These are phyloP conservation scores for Starmerella kuoi DNA, from an alignment of 805 yeast species.

Conservation along the genomic window DNA sequence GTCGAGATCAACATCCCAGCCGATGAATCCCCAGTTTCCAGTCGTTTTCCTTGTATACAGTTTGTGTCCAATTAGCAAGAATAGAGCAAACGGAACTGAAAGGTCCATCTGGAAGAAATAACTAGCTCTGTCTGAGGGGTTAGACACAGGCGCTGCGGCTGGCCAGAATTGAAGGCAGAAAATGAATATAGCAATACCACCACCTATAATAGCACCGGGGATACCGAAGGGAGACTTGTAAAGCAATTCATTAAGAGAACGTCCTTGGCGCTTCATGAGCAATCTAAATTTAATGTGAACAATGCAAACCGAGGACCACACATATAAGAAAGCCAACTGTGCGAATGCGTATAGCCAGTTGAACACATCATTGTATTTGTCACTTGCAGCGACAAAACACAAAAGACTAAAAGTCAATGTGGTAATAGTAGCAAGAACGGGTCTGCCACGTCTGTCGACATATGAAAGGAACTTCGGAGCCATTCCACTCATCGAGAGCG, in stretches of 20 bases:
- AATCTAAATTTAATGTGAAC: constrained; percentile 36
- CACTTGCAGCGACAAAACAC: constrained; percentile 49
- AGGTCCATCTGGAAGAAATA: constrained; percentile 44
- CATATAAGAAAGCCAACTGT: constrained; percentile 17
- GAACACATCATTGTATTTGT: constrained; percentile 22
- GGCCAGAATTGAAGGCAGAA: constrained; percentile 70
- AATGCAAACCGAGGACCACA: constrained; percentile 17
- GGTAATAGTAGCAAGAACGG: constrained; percentile 48
- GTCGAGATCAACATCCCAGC: constrained; percentile 15
- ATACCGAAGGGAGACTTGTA: constrained; percentile 58
- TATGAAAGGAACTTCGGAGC: constrained; percentile 51
- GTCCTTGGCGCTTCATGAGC: constrained; percentile 50
- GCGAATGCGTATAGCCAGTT: constrained; percentile 22
- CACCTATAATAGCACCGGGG: constrained; percentile 54
- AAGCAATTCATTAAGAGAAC: constrained; percentile 53
- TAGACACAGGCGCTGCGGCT: constrained; percentile 55
- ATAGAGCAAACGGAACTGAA: constrained; percentile 34
- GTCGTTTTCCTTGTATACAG: constrained; percentile 26
- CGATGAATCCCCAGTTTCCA: constrained; percentile 13
- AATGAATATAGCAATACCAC: constrained; percentile 44
- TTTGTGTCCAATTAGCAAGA: constrained; percentile 42
- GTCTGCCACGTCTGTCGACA: constrained; percentile 66
- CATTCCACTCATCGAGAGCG: constrained; percentile 49
- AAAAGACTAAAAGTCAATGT: constrained; percentile 40
- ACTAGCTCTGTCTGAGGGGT: constrained; percentile 25